phyloP scores from a whole-genome alignment of 495 filamentous ascomycete genomes.

The Penicillium fimorum region DNA sequence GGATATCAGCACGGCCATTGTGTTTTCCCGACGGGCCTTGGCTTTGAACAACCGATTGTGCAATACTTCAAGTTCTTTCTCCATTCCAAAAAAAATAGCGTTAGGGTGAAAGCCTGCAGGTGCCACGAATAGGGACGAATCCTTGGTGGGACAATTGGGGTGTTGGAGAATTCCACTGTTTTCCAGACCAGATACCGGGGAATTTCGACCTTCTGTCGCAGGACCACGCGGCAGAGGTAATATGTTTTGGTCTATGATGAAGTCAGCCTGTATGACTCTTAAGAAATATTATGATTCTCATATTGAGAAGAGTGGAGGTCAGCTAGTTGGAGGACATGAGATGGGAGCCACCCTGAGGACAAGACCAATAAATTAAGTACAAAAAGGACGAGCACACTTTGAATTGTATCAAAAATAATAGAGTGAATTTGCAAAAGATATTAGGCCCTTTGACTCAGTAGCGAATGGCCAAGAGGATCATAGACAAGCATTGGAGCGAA shows the following conservation, averaged over 20 bases:
- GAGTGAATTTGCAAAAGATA: conserved; percentile 1
- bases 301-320: conserved; percentile 17
- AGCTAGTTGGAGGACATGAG: conserved; percentile 22
- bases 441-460: not conserved
- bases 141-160: conserved; percentile 23
- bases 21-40: conserved; percentile 59
- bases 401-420: not conserved
- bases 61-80: conserved; percentile 65
- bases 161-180: conserved; percentile 24
- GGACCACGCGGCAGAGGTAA: conserved; percentile 15
- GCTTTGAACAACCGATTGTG: conserved; percentile 66
- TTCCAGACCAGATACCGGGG: conserved; percentile 26
- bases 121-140: conserved; percentile 56
- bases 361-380: conserved; percentile 21
- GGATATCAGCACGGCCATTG: conserved; percentile 67
- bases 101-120: conserved; percentile 78
- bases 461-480: conserved; percentile 2
- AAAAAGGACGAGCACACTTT: not conserved
- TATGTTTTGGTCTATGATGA: conserved; percentile 26
- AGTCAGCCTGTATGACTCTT: conserved; percentile 38
- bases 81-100: conserved; percentile 70
- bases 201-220: conserved; percentile 27
- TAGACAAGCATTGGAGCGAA: not conserved
- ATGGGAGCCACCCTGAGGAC: conserved; percentile 23
- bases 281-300: conserved; percentile 11